A percentile compares a stretch with the other conserved stretches of the same genome.
Conservation (phyloP, 768 basidiomycete genomes). For the Tricholoma bakamatsutake region DNA sequence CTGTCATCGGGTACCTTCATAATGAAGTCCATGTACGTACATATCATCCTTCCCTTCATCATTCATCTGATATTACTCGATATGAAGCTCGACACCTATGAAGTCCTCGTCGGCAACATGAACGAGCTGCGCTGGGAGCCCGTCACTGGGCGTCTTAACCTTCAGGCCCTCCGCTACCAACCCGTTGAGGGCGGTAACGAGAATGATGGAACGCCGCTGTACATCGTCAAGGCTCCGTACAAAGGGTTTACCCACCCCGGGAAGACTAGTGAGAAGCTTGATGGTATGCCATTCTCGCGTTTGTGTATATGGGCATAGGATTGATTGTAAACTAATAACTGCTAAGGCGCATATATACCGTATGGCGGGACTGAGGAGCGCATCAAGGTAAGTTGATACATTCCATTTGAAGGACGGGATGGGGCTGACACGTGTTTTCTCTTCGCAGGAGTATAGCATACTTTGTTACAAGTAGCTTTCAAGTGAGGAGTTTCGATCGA, state of each 20-base stretch:
- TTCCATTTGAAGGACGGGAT: background rate
- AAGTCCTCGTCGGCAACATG: slow-evolving; percentile 64
- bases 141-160: slow-evolving; percentile 38
- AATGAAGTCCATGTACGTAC: slow-evolving; percentile 52
- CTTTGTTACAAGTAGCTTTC: slow-evolving; percentile 26
- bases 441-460: slow-evolving; percentile 29
- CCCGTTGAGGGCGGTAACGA: slow-evolving; percentile 71
- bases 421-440: background rate
- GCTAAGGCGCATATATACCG: slow-evolving; percentile 50
- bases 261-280: slow-evolving; percentile 51
- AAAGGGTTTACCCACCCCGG: slow-evolving; percentile 52
- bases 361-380: slow-evolving; percentile 46
- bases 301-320: background rate
- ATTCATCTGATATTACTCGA: background rate
- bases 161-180: slow-evolving; percentile 33
- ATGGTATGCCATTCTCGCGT: slow-evolving; percentile 30
- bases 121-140: slow-evolving; percentile 54
- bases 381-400: slow-evolving; percentile 34
- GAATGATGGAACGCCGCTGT: slow-evolving; percentile 52
- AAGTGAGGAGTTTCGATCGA: background rate
- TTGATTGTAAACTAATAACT: background rate
- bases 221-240: slow-evolving; percentile 53
- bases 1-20: slow-evolving; percentile 54
- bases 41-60: background rate
- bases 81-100: slow-evolving; percentile 52